Base-by-base conservation (phyloP, 345 rosid species). In the Streptanthus diversifolius region DNA sequence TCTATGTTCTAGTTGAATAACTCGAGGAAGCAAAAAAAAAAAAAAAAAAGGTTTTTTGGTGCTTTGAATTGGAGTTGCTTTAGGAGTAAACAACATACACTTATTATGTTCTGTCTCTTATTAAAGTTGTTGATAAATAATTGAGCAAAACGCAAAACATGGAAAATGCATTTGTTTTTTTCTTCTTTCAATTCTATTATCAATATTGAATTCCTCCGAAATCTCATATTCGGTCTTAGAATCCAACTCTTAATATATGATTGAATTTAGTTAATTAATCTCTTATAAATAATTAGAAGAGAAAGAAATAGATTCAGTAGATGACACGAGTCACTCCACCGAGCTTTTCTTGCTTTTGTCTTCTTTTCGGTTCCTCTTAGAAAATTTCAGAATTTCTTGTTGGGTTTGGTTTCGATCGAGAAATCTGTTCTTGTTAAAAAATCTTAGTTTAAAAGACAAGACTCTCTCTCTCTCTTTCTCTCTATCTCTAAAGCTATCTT, bases 1-100 rank as follows among this genome's bases (percentile, higher is more conserved):
- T 74, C 78, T n/a, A 58, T 49, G 78, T 37, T 48, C 11, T 74
- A 19, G 72, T 74, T 74, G 73, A 74, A 74, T 72, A 74, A 74
- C 78, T 52, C 67, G 53, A 66, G 61, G 32, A 55, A 24, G 32
- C 5, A 63, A 19, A 18, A 47, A 27, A 74, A 25, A 57, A 7
- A 7, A 43, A 45, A 45, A 3, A 25, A 25, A 3, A 25, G 27
- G 25, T 35, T 55, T 44, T 32, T 44, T 12, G 71, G 65, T 64
- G 66, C 49, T 60, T 53, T 51, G 64, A 40, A 68, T 53, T 51
- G 64, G 56, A 68, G 79, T 75, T 52, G 79, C 79, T 75, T 75
- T 52, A 52, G 18, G 48, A 8, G 33, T 45, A 68, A 68, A 67
- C 73, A 55, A 58, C 36, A 60, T 14, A 66, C 73, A 48, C 53